Evolutionary conservation across 2,329 filamentous ascomycete species (phyloP).

Genomic region (Tolypocladium tropicale): DNA sequence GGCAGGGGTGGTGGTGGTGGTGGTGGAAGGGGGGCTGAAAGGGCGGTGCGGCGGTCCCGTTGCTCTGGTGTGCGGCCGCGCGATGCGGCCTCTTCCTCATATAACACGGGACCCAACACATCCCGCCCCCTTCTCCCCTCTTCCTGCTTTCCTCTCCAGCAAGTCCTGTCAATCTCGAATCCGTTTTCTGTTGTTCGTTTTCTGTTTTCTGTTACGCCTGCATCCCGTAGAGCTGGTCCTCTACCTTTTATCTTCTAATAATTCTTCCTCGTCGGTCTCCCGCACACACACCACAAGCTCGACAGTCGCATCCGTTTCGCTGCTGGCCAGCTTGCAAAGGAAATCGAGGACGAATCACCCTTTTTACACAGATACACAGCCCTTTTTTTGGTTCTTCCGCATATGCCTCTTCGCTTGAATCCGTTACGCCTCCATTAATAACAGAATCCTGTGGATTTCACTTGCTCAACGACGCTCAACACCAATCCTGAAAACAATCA

Average conservation of each 20-base stretch:
- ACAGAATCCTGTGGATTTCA: conserved; percentile 42
- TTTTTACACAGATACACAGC: conserved; percentile 4
- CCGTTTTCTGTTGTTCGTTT: conserved; percentile 36
- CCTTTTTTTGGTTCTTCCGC: conserved; percentile 6
- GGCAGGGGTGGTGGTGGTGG: not conserved
- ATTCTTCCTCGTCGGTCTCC: conserved; percentile 10
- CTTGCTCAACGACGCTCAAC: conserved; percentile 7
- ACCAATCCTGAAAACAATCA: not conserved
- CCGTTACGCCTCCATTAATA: conserved; percentile 25
- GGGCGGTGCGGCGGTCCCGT: too few species aligned
- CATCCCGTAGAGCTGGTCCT: conserved; percentile 46
- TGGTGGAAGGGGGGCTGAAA: too few species aligned
- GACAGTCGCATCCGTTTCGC: conserved; percentile 1
- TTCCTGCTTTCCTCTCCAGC: conserved; percentile 48
- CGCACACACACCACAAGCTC: conserved; percentile 7
- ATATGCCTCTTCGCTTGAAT: conserved; percentile 10
- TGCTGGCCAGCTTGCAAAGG: conserved; percentile 5
- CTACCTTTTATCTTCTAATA: conserved; percentile 28
- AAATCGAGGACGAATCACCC: conserved; percentile 7
- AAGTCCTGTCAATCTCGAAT: conserved; percentile 48
- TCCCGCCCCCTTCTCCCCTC: conserved; percentile 19
- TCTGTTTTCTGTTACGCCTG: conserved; percentile 27
- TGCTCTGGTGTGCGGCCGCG: too few species aligned
- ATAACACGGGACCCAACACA: conserved; percentile 12
- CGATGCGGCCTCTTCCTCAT: not conserved